Evolutionary conservation across 2,329 filamentous ascomycete species (phyloP).

Genomic region (Calonectria hawksworthii): DNA sequence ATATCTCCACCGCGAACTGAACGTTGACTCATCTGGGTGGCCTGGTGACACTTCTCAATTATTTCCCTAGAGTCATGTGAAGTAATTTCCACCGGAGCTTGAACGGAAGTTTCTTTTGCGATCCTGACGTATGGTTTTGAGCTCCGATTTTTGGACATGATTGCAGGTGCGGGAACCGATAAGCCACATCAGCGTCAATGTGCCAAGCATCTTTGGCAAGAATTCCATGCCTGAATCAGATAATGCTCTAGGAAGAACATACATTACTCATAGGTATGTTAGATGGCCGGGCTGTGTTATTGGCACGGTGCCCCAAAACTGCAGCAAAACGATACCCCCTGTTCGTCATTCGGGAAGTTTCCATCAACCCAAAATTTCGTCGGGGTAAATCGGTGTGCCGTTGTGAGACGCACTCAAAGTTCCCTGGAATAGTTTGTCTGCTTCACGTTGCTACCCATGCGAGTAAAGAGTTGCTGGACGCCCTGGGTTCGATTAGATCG

Average conservation of each 20-base stretch:
- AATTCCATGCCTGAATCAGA: background rate
- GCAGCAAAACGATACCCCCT: background rate
- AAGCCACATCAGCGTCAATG: background rate
- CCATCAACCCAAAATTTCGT: background rate
- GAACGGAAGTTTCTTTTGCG: background rate
- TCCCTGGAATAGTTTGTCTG: background rate
- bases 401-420: background rate
- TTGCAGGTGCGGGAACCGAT: background rate
- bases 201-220: background rate
- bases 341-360: background rate
- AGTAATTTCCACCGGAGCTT: background rate
- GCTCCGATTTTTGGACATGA: background rate
- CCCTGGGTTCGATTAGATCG: background rate
- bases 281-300: background rate
- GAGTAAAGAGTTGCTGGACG: background rate
- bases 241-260: background rate
- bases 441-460: too few relatives aligned
- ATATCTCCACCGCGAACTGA: background rate
- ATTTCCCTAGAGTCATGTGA: background rate
- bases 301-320: background rate
- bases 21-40: background rate
- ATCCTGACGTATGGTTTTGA: background rate
- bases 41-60: background rate
- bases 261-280: background rate
- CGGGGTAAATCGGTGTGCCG: background rate